phyloP scores from a whole-genome alignment of 495 filamentous ascomycete species.

The Elasticomyces elasticus region DNA sequence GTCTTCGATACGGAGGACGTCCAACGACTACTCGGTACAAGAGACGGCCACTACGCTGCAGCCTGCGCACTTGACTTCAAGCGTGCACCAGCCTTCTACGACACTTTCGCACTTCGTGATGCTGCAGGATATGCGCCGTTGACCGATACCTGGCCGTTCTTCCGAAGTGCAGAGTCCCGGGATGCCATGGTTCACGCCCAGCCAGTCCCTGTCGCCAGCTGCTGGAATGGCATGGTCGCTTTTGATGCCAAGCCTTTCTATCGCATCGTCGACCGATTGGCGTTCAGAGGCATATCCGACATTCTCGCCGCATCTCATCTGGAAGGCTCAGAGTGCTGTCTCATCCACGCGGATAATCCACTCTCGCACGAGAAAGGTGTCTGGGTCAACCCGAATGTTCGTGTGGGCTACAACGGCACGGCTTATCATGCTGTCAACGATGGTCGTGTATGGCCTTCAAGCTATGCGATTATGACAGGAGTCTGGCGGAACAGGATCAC shows the following conservation, averaged over 20 bases:
- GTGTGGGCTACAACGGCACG: constrained; percentile 18
- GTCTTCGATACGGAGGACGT: constrained; percentile 65
- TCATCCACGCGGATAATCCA: constrained; percentile 26
- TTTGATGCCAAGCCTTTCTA: constrained; percentile 54
- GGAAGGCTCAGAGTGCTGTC: constrained; percentile 25
- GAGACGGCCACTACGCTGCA: constrained; percentile 63
- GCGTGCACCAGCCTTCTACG: constrained; percentile 60
- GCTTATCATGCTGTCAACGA: constrained; percentile 5
- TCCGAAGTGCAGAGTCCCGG: constrained; percentile 50
- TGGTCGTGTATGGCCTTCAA: neutral
- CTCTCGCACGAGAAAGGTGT: constrained; percentile 13
- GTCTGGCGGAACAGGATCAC: constrained; percentile 15
- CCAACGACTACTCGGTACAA: constrained; percentile 58
- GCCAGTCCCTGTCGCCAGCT: constrained; percentile 61
- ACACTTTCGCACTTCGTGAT: constrained; percentile 79
- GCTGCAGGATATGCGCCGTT: constrained; percentile 49
- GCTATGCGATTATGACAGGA: neutral
- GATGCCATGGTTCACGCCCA: constrained; percentile 43
- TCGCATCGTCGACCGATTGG: neutral
- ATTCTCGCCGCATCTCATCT: constrained; percentile 18
- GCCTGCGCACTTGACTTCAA: constrained; percentile 74
- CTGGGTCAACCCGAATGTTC: constrained; percentile 23
- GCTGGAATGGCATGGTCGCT: constrained; percentile 71
- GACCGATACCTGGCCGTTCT: constrained; percentile 69
- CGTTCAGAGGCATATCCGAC: constrained; percentile 21